Conservation (phyloP, 257 asterid species). For the Solanum corneliomulleri region DNA sequence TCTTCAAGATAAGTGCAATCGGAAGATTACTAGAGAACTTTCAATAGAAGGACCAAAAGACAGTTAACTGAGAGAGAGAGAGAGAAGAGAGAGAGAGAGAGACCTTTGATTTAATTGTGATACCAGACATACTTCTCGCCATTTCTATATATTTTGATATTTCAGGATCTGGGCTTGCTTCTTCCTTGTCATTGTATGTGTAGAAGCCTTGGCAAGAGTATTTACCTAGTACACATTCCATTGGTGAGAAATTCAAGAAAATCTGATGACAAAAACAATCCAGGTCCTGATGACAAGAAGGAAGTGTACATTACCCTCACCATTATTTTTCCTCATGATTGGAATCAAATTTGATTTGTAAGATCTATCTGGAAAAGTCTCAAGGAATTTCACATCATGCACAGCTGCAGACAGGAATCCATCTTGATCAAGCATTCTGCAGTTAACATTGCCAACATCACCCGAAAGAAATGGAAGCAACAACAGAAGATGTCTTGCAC, state of each 20-base stretch:
- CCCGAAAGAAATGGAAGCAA: neutral
- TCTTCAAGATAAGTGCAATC: neutral
- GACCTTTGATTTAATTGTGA: constrained; percentile 81
- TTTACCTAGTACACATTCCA: constrained; percentile 44
- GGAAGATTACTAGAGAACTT: neutral
- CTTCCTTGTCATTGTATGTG: constrained; percentile 63
- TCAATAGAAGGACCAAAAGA: neutral
- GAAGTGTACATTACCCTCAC: constrained; percentile 39
- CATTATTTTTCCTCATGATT: constrained; percentile 77
- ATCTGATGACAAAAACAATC: neutral
- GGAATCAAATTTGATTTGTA: constrained; percentile 81
- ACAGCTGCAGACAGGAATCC: constrained; percentile 89
- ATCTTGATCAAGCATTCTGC: constrained; percentile 86
- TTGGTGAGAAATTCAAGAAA: neutral
- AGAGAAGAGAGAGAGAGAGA: neutral
- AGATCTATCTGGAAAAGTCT: constrained; percentile 81
- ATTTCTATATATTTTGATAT: constrained; percentile 64
- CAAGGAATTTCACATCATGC: constrained; percentile 63
- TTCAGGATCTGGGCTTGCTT: constrained; percentile 90
- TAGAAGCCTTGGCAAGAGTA: constrained; percentile 70
- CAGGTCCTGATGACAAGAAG: neutral
- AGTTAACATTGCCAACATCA: neutral
- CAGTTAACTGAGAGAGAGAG: neutral
- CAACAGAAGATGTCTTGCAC: neutral
- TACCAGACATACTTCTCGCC: constrained; percentile 79